Evolutionary conservation across 106 monocot genomes (phyloP).

Genomic region (Dendrobium huoshanense): DNA sequence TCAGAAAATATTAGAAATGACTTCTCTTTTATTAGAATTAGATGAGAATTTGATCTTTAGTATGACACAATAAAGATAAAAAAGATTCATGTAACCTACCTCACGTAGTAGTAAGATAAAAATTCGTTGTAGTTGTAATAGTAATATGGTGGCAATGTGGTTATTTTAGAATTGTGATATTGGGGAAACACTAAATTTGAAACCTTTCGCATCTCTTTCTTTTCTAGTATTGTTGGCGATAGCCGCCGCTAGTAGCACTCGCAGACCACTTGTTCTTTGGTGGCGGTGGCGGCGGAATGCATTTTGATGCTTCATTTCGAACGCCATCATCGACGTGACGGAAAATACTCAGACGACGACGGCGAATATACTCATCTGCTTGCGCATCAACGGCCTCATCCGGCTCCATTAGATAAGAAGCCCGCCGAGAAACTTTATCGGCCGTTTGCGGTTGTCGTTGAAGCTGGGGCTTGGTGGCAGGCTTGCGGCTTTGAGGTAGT

Average conservation of each 20-base stretch:
- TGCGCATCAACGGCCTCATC: neutral
- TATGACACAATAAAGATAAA: too few species aligned
- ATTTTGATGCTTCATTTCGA: slow-evolving; percentile 6
- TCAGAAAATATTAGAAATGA: too few species aligned
- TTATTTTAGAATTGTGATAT: too few species aligned
- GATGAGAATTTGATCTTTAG: too few species aligned
- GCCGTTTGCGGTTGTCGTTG: neutral
- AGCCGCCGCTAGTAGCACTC: neutral
- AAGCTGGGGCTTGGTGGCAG: neutral
- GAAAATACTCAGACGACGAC: neutral
- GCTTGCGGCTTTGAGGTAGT: neutral
- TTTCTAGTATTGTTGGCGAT: neutral
- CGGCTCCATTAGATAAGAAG: neutral
- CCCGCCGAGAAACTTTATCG: neutral
- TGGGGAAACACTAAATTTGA: too few species aligned
- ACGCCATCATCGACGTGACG: neutral
- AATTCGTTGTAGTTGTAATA: too few species aligned
- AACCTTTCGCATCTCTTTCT: too few species aligned
- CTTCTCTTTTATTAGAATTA: too few species aligned
- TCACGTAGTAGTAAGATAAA: too few species aligned
- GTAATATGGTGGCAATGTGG: too few species aligned
- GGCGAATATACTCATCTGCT: slow-evolving; percentile 3
- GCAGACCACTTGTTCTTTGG: neutral
- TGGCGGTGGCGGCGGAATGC: slow-evolving; percentile 1
- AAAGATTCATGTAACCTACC: too few species aligned